Conservation (phyloP, 2,329 filamentous ascomycete species). For the Pseudogymnoascus sp. region DNA sequence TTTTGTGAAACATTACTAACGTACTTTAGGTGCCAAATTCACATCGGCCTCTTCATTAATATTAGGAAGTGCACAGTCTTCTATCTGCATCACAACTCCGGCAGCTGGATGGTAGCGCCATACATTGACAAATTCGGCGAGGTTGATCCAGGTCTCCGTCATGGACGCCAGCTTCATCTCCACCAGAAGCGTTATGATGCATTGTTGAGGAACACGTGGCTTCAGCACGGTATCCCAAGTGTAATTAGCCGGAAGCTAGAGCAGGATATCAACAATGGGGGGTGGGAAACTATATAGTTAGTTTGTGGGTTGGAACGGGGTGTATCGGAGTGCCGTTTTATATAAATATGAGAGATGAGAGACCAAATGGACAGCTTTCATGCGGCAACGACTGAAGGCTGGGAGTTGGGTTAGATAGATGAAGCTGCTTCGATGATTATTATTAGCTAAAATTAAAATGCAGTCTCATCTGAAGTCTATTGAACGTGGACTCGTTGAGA, state of each 20-base stretch:
- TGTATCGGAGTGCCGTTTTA: not conserved
- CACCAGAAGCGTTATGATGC: conserved; percentile 92
- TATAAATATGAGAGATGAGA: not conserved
- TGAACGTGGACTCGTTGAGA: not conserved
- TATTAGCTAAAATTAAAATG: not conserved
- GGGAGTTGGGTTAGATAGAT: not conserved
- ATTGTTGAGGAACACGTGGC: conserved; percentile 75
- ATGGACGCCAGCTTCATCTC: conserved; percentile 81
- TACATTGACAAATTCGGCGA: conserved; percentile 96
- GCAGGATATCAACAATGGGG: conserved; percentile 92
- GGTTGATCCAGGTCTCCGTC: conserved; percentile 80
- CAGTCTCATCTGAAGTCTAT: not conserved
- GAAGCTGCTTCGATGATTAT: not conserved
- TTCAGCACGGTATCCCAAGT: conserved; percentile 78
- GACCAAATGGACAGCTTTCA: not conserved
- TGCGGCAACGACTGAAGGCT: not conserved
- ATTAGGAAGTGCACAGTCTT: conserved; percentile 92
- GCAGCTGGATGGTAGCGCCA: conserved; percentile 78
- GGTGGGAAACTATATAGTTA: conserved; percentile 75
- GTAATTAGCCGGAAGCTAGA: conserved; percentile 85
- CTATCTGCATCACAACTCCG: conserved; percentile 73
- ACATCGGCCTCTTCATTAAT: conserved; percentile 90
- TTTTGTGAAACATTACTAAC: conserved; percentile 19
- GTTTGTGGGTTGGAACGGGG: not conserved
- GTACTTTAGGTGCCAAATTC: conserved; percentile 64